Evolutionary conservation across 192 early-diverging fungal genomes (phyloP), one percentile per base, ranked within the genome.

Genomic region (Haplosporangium gracile): DNA sequence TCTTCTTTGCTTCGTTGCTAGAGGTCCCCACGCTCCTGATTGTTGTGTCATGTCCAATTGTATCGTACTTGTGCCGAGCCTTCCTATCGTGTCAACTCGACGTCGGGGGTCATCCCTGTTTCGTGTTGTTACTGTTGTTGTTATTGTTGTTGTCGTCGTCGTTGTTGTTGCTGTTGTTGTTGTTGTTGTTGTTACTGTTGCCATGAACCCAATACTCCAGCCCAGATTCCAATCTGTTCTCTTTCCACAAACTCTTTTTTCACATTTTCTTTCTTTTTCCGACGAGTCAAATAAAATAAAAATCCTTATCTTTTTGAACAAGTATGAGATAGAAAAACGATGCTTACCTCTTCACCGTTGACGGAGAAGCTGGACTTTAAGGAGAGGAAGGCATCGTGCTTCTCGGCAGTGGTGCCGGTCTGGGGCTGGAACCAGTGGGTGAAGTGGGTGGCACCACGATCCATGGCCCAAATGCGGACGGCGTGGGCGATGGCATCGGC

Each of bases 341-440:
- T 96, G 76, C 93, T 92, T 83, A 95, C 92, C 92, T 98, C 97
- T 88, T 97, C 97, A 82, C 97, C 94, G 60, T 95, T 95, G 77
- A 93, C 90, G 81, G 92, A 92, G 75, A 96, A 95, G 85, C 88
- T 94, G 63, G 94, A 93, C 88, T 97, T 80, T 98, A 97, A 71
- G 96, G 95, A 95, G 81, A 99, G 91, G 93, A 99, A 99, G 63
- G 96, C 94, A 92, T 99, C 98, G 91, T 99, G 98, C 93, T 99
- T 99, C 93, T 99, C 97, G 80, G 98, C 98, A 71, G 98, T 99
- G 75, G 96, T 92, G 77, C 96, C 98, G 24, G 98, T 99, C 92
- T 98, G 97, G 82, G 98, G 98, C 93, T 99, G 98, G 95, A 99
- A 99, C 98, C 98, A 99, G 93, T 99, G 98, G 71, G 98, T 99